Evolutionary conservation across 768 basidiomycete genomes (phyloP), one percentile per base, ranked within the genome.

Genomic region (Russula vinacea): DNA sequence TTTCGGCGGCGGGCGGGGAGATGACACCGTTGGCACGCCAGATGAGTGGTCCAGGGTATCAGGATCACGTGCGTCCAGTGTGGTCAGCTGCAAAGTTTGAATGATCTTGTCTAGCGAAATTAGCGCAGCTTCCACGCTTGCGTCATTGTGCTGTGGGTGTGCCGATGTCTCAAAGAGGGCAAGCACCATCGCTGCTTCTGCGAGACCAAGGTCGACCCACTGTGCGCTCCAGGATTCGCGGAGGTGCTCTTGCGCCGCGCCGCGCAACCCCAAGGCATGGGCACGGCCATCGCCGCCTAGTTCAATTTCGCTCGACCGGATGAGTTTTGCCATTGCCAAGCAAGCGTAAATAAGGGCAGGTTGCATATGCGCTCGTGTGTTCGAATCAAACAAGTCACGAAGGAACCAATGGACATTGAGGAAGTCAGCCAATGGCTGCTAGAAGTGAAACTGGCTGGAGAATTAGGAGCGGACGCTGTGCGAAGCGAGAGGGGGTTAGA

Each of bases 141-240:
- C 80, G 5, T 81, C 77, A 24, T 79, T 81, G 71, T 90, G 81
- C 49, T 81, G 76, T 7, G 88, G 89, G 64, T 92, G 87, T 5
- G 86, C 81, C 1, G 87, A 91, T 0, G 83, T 81, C 72, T 92
- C 90, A 69, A 89, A 92, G 3, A 92, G 76, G 6, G 90, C 87
- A 10, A 92, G 79, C 55, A 92, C 88, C 66, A 88, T 74, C 7
- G 89, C 89, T 10, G 89, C 89, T 70, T 90, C 87, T 0, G 87
- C 90, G 9, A 90, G 78, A 17, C 80, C 80, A 24, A 82, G 76
- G 67, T 90, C 88, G 39, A 87, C 73, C 80, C 81, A 81, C 17
- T 79, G 78, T 1, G 77, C 71, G 39, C 73, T 76, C 73, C 81
- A 80, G 1, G 87, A 82, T 1, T 75, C 74, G 47, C 84, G 79